Conservation (phyloP, 345 rosid genomes). For the Salix caprea region DNA sequence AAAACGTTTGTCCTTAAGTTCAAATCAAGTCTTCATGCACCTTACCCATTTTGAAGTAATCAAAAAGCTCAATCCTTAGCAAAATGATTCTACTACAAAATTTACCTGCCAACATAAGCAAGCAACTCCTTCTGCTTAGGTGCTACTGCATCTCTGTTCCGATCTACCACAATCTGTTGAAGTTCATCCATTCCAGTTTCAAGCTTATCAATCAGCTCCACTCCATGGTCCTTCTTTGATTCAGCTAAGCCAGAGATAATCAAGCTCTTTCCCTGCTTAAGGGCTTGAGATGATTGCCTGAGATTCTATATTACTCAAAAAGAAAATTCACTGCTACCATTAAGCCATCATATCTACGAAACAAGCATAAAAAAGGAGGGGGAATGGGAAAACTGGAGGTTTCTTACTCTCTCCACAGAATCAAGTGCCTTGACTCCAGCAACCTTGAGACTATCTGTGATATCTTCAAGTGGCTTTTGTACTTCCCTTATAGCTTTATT, state of each 20-base stretch:
- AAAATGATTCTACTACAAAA: constrained; percentile 3
- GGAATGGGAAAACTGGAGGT: background rate
- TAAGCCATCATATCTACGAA: background rate
- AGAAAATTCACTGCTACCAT: background rate
- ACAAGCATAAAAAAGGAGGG: background rate
- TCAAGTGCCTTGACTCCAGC: constrained; percentile 88
- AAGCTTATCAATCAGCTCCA: constrained; percentile 67
- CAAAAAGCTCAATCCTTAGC: background rate
- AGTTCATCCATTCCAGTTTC: constrained; percentile 86
- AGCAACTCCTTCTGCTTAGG: constrained; percentile 91
- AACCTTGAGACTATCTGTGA: constrained; percentile 83
- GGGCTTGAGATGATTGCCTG: constrained; percentile 71
- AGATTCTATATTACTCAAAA: constrained; percentile 52
- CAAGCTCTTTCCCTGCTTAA: constrained; percentile 72
- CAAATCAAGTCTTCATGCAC: too few species aligned
- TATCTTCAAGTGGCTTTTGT: constrained; percentile 93
- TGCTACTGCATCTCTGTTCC: constrained; percentile 86
- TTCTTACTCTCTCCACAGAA: constrained; percentile 80
- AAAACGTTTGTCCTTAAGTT: too few species aligned
- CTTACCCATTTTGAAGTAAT: background rate
- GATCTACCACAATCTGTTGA: constrained; percentile 75
- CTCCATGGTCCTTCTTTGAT: constrained; percentile 80
- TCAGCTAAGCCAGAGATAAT: constrained; percentile 77
- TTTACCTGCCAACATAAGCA: constrained; percentile 81
- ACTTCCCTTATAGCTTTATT: constrained; percentile 91